These are phyloP conservation scores for Candida mattraensis DNA, from an alignment of 805 yeast genomes.

Conservation along the genomic window DNA sequence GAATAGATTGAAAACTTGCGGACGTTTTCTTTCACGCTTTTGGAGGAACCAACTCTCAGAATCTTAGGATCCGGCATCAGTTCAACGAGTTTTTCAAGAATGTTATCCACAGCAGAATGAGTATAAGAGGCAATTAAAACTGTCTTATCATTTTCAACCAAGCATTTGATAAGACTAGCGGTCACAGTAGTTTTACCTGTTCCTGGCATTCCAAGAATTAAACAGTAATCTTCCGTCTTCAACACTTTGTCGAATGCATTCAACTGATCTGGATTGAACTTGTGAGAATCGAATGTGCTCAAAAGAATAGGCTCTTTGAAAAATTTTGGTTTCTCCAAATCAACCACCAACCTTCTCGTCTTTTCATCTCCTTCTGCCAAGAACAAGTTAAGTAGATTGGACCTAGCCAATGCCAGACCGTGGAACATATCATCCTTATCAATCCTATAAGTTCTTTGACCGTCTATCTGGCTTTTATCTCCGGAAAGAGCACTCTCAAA, in stretches of 20 bases:
- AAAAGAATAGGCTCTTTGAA: constrained; percentile 22
- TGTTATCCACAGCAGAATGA: constrained; percentile 95
- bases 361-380: constrained; percentile 43
- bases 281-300: constrained; percentile 18
- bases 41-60: constrained; percentile 63
- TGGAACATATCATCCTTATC: constrained; percentile 79
- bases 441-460: constrained; percentile 49
- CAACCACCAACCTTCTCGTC: constrained; percentile 53
- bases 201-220: constrained; percentile 97
- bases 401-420: constrained; percentile 75
- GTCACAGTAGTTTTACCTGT: constrained; percentile 95
- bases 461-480: constrained; percentile 15
- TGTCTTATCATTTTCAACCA: constrained; percentile 61
- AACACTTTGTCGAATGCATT: constrained; percentile 67
- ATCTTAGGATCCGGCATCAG: constrained; percentile 46
- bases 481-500: constrained; percentile 47
- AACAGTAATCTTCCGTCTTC: constrained; percentile 68
- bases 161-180: constrained; percentile 62
- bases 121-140: constrained; percentile 85
- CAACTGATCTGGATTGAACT: constrained; percentile 70
- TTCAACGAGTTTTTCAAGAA: constrained; percentile 63
- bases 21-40: constrained; percentile 63
- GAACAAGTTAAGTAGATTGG: constrained; percentile 70
- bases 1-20: constrained; percentile 49
- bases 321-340: constrained; percentile 48